These are phyloP conservation scores for Sphagnurus paluster DNA, from an alignment of 1,284 basidiomycete genomes.

Conservation along the genomic window DNA sequence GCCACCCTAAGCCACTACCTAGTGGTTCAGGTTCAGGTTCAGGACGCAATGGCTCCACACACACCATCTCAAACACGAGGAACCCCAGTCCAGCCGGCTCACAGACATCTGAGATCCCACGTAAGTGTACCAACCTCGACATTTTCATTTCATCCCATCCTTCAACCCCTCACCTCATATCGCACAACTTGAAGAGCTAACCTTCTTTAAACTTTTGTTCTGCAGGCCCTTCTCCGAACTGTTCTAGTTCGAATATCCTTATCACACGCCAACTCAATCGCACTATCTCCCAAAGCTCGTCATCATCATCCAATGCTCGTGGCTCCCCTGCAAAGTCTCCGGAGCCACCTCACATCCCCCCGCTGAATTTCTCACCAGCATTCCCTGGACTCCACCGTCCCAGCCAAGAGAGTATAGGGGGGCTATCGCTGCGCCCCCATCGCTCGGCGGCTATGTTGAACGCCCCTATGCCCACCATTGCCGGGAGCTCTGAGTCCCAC, in stretches of 20 bases:
- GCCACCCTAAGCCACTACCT: constrained; percentile 33
- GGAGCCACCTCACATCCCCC: constrained; percentile 50
- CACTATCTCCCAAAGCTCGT: constrained; percentile 57
- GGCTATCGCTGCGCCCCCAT: constrained; percentile 29
- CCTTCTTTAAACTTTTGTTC: constrained; percentile 1
- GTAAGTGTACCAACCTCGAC: constrained; percentile 27
- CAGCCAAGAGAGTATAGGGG: constrained; percentile 26
- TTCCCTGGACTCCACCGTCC: constrained; percentile 50
- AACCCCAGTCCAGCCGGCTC: constrained; percentile 33
- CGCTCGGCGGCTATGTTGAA: constrained; percentile 22
- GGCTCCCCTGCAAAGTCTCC: constrained; percentile 27
- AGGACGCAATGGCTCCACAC: constrained; percentile 5
- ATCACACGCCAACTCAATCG: constrained; percentile 56
- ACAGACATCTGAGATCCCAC: constrained; percentile 34
- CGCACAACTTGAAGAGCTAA: neutral
- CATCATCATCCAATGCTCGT: constrained; percentile 30
- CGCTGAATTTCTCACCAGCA: constrained; percentile 55
- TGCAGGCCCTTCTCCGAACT: constrained; percentile 40
- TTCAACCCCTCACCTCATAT: constrained; percentile 5
- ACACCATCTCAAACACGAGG: constrained; percentile 18
- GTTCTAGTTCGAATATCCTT: constrained; percentile 43
- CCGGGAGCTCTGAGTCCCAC: constrained; percentile 29
- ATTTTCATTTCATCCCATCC: neutral
- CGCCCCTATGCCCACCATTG: constrained; percentile 36
- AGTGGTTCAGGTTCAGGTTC: constrained; percentile 15